Evolutionary conservation across 768 basidiomycete genomes (phyloP).

Genomic region (Neoboletus brunneissimus): DNA sequence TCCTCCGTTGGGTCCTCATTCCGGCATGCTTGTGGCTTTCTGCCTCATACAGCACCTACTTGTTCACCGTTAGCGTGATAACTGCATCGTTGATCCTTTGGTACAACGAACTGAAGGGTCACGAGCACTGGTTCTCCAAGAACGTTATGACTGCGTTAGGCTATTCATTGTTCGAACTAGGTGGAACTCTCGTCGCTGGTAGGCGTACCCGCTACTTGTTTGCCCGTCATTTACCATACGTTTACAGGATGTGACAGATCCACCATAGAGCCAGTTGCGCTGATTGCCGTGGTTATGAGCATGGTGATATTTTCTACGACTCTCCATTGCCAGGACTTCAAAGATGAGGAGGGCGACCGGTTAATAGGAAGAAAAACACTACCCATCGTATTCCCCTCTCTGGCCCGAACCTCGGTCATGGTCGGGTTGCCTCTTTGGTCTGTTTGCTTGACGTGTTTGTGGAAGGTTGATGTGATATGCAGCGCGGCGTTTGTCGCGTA

Average conservation of each 20-base stretch:
- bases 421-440: conserved; percentile 32
- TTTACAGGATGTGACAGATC: conserved; percentile 24
- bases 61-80: conserved; percentile 34
- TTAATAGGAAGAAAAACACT: conserved; percentile 40
- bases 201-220: conserved; percentile 1
- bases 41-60: conserved; percentile 30
- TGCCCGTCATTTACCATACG: conserved; percentile 1
- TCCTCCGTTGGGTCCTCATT: conserved; percentile 37
- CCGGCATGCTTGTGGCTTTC: conserved; percentile 38
- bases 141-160: conserved; percentile 37
- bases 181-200: conserved; percentile 39
- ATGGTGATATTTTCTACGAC: conserved; percentile 37
- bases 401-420: conserved; percentile 27
- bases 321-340: conserved; percentile 35
- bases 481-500: conserved; percentile 27
- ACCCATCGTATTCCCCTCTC: conserved; percentile 41
- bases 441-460: conserved; percentile 24
- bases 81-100: conserved; percentile 27
- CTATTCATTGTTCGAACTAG: conserved; percentile 37
- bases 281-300: conserved; percentile 33
- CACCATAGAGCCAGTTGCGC: conserved; percentile 22
- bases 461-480: conserved; percentile 28
- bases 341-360: conserved; percentile 44
- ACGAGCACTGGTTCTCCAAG: conserved; percentile 33
- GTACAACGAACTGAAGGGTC: conserved; percentile 38